Conservation (phyloP, 371 early-diverging fungal species). For the Parasitella parasitica region DNA sequence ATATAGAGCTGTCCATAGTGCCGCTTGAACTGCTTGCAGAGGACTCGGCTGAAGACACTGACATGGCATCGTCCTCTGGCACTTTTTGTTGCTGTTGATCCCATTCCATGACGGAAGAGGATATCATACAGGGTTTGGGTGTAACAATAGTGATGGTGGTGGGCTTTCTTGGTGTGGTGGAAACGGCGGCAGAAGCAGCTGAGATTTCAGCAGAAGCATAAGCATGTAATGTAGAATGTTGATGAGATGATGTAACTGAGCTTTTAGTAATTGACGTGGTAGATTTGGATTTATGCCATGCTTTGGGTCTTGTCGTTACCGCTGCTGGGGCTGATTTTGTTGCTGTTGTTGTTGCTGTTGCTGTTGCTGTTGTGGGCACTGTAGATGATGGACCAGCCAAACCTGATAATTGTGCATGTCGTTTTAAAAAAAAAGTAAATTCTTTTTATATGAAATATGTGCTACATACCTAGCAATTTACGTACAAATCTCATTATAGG, state of each 20-base stretch:
- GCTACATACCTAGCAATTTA: constrained; percentile 22
- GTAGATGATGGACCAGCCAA: not conserved
- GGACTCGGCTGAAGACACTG: constrained; percentile 8
- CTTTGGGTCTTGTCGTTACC: constrained; percentile 8
- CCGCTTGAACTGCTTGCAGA: constrained; percentile 6
- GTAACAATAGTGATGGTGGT: constrained; percentile 16
- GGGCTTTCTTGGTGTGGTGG: not conserved
- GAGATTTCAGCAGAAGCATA: not conserved
- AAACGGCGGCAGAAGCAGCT: not conserved
- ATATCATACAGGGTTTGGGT: constrained; percentile 1
- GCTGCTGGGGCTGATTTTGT: constrained; percentile 1
- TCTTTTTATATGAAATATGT: not conserved
- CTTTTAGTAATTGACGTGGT: constrained; percentile 33
- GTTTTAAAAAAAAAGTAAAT: not conserved
- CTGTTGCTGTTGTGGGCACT: too few species aligned
- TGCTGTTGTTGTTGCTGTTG: too few species aligned
- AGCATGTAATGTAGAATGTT: constrained; percentile 1
- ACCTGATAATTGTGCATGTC: not conserved
- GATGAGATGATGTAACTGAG: constrained; percentile 27
- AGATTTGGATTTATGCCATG: constrained; percentile 25
- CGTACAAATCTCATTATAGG: constrained; percentile 25
- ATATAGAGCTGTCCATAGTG: not conserved
- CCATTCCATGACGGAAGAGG: constrained; percentile 14
- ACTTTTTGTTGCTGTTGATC: not conserved
- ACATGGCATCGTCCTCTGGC: constrained; percentile 16